Conservation (phyloP, 306 rosid species). For the Vigna trinervia region DNA sequence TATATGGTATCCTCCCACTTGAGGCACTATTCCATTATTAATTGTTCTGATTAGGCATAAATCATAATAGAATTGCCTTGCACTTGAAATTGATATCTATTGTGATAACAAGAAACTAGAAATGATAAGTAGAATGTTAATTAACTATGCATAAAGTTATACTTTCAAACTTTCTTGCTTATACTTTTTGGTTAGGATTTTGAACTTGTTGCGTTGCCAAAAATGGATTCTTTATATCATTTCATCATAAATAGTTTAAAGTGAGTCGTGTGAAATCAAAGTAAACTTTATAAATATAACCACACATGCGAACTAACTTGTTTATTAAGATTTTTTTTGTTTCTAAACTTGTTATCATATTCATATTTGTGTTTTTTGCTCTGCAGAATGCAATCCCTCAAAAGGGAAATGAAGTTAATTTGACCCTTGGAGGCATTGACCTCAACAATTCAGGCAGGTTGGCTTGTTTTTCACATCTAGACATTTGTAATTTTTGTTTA, state of each 20-base stretch:
- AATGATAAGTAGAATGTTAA: neutral
- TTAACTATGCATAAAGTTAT: constrained; percentile 8
- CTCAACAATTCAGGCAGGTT: constrained; percentile 99
- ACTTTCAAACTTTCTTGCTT: constrained; percentile 11
- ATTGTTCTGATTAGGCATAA: constrained; percentile 2
- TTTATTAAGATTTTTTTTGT: neutral
- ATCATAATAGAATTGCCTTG: neutral
- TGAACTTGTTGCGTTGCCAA: neutral
- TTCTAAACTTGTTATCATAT: constrained; percentile 1
- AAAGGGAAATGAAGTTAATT: constrained; percentile 88
- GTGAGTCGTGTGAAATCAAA: constrained; percentile 26
- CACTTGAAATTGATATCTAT: constrained; percentile 20
- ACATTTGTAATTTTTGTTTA: constrained; percentile 15
- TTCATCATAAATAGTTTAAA: neutral
- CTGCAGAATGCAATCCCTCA: constrained; percentile 73
- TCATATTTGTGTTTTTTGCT: constrained; percentile 23
- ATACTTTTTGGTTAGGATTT: neutral
- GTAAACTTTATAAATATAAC: constrained; percentile 8
- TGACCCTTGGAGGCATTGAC: constrained; percentile 98
- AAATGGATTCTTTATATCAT: neutral
- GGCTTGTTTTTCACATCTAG: constrained; percentile 60
- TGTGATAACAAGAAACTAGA: constrained; percentile 28
- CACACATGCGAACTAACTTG: neutral
- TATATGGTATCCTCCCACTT: neutral
- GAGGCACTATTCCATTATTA: neutral